Base-by-base conservation (phyloP, 1,139 yeast genomes). In the Casaregolazyma lundiana region DNA sequence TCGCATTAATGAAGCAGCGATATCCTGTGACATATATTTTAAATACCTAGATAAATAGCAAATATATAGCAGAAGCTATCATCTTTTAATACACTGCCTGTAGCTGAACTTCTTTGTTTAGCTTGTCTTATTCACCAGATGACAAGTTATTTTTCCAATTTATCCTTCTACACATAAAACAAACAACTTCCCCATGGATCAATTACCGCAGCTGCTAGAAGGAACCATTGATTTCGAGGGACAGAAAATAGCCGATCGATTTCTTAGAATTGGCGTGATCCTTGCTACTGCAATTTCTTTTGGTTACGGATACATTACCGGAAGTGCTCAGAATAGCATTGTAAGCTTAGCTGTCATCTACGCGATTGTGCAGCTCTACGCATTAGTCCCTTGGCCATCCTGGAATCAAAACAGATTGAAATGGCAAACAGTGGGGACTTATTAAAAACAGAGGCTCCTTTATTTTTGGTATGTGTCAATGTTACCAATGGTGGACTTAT, bases 211-310 rank as follows among this genome's bases (percentile, higher is more conserved):
- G 13, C 29, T 56, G 15, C 41, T 75, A 13, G 82, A 79, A 62
- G 81, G 80, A 38, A 75, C 81, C 45, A 78, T 82, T 53, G 87
- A 81, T 63, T 80, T 74, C 57, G 67, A 74, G 55, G 84, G 86
- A 50, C 89, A 82, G 62, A 66, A 66, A 51, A 56, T 61, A 35
- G 73, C 74, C 6, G 72, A 72, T 19, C 44, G 53, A n/a, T 49
- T 59, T 15, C 53, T 61, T 17, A 50, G 51, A 29, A 37, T 46
- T 7, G 35, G 66, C 17, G 52, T 70, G 18, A 54, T 61, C 2
- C 30, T 50, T 15, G 77, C 75, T 8, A 63, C 70, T 0, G 54
- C 66, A n/a, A 43, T 71, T 35, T 65, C 78, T 36, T 66, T 77
- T 35, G 29, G 75, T 1, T 61, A 68, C 32, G 86, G 86, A 1